Percentiles rank a stretch among this genome's conserved stretches.
Conservation (phyloP, 768 basidiomycete genomes). For the Leucocoprinus birnbaumii region DNA sequence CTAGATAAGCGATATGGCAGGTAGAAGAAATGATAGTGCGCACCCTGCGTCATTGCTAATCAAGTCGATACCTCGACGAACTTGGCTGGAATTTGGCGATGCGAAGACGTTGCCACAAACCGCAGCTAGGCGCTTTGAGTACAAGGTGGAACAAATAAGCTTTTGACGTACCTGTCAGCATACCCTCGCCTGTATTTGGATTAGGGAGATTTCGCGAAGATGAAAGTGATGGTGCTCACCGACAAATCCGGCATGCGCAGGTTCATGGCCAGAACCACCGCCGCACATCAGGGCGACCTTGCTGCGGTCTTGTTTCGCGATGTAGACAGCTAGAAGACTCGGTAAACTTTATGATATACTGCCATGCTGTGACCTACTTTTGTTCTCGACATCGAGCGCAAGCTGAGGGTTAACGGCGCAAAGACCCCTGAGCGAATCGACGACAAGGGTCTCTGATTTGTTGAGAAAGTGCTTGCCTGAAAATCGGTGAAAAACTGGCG, state of each 20-base stretch:
- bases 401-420: conserved; percentile 70
- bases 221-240: conserved; percentile 40
- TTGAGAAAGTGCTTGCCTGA: conserved; percentile 79
- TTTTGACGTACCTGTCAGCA: conserved; percentile 59
- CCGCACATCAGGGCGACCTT: conserved; percentile 81
- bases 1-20: conserved; percentile 1
- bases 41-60: conserved; percentile 73
- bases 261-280: conserved; percentile 89
- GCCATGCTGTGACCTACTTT: conserved; percentile 43
- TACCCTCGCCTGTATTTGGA: conserved; percentile 56
- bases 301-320: conserved; percentile 50
- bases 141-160: background rate
- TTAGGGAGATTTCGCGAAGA: background rate
- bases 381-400: conserved; percentile 65
- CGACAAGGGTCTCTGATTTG: conserved; percentile 62
- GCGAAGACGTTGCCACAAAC: conserved; percentile 91
- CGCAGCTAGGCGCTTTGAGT: conserved; percentile 37
- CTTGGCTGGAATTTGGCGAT: conserved; percentile 84
- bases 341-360: conserved; percentile 11
- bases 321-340: conserved; percentile 54
- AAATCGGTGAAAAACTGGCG: background rate
- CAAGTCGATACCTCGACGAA: conserved; percentile 76
- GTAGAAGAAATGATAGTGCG: conserved; percentile 15
- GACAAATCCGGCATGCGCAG: conserved; percentile 87
- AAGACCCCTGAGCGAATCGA: conserved; percentile 76